These are phyloP conservation scores for Leptodermis oblonga DNA, from an alignment of 257 asterid genomes.

Conservation along the genomic window DNA sequence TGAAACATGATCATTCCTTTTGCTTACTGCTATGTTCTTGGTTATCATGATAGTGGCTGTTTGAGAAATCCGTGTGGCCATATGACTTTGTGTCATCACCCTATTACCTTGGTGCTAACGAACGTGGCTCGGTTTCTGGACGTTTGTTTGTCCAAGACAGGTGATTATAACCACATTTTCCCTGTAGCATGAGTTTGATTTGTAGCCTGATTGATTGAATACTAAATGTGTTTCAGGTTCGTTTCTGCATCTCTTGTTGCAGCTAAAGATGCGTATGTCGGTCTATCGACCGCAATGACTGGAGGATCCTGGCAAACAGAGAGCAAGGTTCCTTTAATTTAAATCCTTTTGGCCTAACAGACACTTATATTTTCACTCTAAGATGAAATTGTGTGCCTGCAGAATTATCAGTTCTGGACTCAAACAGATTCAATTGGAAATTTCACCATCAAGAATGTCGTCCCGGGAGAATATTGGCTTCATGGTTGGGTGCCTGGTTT, in stretches of 20 bases:
- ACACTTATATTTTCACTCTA: not conserved
- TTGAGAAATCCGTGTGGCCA: constrained; percentile 37
- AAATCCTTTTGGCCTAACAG: not conserved
- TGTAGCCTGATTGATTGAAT: not conserved
- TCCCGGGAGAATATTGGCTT: constrained; percentile 43
- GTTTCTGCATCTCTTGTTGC: constrained; percentile 34
- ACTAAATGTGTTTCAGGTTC: constrained; percentile 24
- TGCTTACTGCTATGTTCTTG: constrained; percentile 1
- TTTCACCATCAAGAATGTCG: constrained; percentile 35
- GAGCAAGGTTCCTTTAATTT: constrained; percentile 40
- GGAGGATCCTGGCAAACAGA: constrained; percentile 55
- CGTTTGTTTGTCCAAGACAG: constrained; percentile 42
- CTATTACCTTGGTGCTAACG: constrained; percentile 37
- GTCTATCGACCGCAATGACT: constrained; percentile 45
- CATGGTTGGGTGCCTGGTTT: constrained; percentile 58
- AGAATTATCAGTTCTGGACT: constrained; percentile 49
- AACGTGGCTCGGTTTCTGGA: constrained; percentile 52
- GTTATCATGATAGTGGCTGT: constrained; percentile 28
- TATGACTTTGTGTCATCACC: constrained; percentile 42
- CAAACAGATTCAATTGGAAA: constrained; percentile 44
- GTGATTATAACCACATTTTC: constrained; percentile 15
- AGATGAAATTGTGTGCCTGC: not conserved
- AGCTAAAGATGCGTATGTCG: constrained; percentile 42
- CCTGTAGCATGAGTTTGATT: not conserved
- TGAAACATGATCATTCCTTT: not conserved